These are phyloP conservation scores for Galerina marginata DNA, from an alignment of 768 basidiomycete species.

Conservation along the genomic window DNA sequence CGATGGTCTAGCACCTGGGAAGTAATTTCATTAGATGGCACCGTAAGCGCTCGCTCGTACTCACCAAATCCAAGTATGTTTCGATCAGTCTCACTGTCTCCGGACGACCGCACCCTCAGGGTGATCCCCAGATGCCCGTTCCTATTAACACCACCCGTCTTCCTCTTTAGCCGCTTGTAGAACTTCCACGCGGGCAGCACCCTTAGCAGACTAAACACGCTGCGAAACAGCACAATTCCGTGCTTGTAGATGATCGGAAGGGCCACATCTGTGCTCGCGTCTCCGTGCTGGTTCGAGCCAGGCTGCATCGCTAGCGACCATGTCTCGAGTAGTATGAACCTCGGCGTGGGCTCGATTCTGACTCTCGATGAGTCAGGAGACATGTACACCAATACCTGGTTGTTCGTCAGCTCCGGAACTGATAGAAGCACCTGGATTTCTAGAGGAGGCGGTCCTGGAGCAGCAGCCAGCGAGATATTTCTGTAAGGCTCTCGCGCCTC, in stretches of 20 bases:
- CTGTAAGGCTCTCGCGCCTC: constrained; percentile 65
- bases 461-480: constrained; percentile 52
- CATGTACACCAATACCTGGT: constrained; percentile 75
- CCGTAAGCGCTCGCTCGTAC: constrained; percentile 15
- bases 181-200: constrained; percentile 81
- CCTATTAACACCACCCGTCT: constrained; percentile 36
- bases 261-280: constrained; percentile 53
- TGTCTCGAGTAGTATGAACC: constrained; percentile 73
- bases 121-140: constrained; percentile 33
- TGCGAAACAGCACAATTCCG: constrained; percentile 81
- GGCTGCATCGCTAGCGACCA: constrained; percentile 56
- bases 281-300: constrained; percentile 25
- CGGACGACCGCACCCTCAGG: constrained; percentile 31
- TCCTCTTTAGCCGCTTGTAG: constrained; percentile 61
- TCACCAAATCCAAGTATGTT: constrained; percentile 46
- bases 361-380: constrained; percentile 63
- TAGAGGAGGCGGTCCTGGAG: constrained; percentile 50
- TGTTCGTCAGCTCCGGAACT: constrained; percentile 69
- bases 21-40: constrained; percentile 1
- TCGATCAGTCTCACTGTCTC: constrained; percentile 23
- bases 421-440: constrained; percentile 73
- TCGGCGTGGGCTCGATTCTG: constrained; percentile 72
- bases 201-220: constrained; percentile 73
- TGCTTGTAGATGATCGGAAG: constrained; percentile 86
- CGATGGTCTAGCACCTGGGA: constrained; percentile 11